These are phyloP conservation scores for Cudoniella acicularis DNA, from an alignment of 495 filamentous ascomycete genomes.

Conservation along the genomic window DNA sequence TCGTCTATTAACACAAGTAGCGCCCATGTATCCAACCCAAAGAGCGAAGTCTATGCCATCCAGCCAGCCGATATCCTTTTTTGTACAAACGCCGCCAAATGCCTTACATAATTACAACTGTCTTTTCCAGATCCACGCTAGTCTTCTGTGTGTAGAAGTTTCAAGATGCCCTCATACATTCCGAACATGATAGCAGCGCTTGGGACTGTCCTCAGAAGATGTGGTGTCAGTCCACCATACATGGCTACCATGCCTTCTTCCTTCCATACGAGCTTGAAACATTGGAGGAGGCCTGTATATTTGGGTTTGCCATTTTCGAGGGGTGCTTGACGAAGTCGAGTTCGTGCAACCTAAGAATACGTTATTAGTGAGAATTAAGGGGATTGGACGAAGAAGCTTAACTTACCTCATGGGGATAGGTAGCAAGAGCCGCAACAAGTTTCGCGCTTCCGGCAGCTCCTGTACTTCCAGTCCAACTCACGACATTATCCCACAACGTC, in stretches of 20 bases:
- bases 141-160: constrained; percentile 26
- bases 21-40: neutral
- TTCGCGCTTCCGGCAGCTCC: constrained; percentile 79
- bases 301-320: constrained; percentile 67
- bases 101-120: neutral
- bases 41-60: neutral
- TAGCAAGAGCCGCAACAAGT: constrained; percentile 71
- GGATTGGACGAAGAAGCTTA: neutral
- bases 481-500: constrained; percentile 59
- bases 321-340: constrained; percentile 76
- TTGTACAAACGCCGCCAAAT: neutral
- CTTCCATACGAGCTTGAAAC: constrained; percentile 75
- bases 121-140: constrained; percentile 5
- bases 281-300: constrained; percentile 79
- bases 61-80: neutral
- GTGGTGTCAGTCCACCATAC: constrained; percentile 83
- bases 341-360: constrained; percentile 67
- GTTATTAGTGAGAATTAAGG: neutral
- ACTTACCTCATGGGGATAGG: constrained; percentile 83
- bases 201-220: constrained; percentile 81
- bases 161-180: constrained; percentile 81
- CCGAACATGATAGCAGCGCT: constrained; percentile 90
- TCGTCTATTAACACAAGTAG: neutral
- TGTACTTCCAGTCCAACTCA: constrained; percentile 66
- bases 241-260: constrained; percentile 79